These are phyloP conservation scores for Plasmodium coatneyi DNA, from an alignment of 169 alveolate genomes.

Conservation along the genomic window DNA sequence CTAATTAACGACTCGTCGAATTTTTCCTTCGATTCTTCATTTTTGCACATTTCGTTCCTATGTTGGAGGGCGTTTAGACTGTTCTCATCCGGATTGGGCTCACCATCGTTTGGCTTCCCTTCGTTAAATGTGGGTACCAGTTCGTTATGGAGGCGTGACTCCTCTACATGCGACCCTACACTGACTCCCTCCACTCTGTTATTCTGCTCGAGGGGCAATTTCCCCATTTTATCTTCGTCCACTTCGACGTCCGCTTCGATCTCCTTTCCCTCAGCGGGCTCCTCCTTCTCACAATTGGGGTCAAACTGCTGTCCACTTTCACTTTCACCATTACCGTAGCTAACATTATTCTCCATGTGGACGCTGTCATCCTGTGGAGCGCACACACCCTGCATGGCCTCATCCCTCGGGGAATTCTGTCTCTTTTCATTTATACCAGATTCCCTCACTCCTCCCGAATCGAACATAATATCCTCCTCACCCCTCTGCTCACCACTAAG, in stretches of 20 bases:
- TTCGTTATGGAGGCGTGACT: not conserved
- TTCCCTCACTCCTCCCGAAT: slow-evolving; percentile 5
- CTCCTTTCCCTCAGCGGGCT: not conserved
- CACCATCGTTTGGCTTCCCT: not conserved
- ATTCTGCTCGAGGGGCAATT: not conserved
- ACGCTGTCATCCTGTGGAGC: not conserved
- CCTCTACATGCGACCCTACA: not conserved
- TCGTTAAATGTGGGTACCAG: not conserved
- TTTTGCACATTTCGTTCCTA: not conserved
- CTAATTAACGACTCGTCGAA: not conserved
- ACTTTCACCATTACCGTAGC: not conserved
- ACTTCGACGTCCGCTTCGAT: not conserved
- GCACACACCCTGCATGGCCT: not conserved
- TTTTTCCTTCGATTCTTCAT: slow-evolving; percentile 25
- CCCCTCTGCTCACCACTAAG: not conserved
- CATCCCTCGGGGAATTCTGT: not conserved
- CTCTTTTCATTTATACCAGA: slow-evolving; percentile 19
- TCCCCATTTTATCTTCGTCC: not conserved
- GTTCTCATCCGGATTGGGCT: not conserved
- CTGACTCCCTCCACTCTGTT: not conserved
- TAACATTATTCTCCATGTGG: not conserved
- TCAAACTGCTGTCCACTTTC: not conserved
- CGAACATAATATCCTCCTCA: not conserved
- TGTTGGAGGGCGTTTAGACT: not conserved
- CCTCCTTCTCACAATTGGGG: not conserved